These are phyloP conservation scores for Leishmania arabica DNA, from an alignment of 208 protist species.

Conservation along the genomic window DNA sequence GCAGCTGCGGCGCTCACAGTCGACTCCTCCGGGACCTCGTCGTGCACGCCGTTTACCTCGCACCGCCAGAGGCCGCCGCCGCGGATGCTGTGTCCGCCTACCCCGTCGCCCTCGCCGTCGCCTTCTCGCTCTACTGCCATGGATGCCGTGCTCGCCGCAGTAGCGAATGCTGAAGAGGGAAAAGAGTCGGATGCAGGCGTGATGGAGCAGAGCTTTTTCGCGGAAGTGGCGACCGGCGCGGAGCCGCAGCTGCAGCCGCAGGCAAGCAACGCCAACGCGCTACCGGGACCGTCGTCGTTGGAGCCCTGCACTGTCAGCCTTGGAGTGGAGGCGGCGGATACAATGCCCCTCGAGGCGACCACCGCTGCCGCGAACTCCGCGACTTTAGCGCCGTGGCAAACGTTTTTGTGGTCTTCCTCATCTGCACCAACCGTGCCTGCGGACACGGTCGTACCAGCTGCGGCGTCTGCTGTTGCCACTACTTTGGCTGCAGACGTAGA, in stretches of 20 bases:
- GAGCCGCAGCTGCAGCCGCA: background rate
- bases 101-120: conserved; percentile 17
- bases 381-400: background rate
- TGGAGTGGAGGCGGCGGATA: background rate
- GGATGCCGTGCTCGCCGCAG: background rate
- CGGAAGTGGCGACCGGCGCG: background rate
- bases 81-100: conserved; percentile 33
- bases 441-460: background rate
- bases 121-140: background rate
- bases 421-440: background rate
- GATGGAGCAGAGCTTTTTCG: background rate
- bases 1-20: background rate
- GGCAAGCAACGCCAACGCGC: background rate
- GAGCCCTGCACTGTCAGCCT: background rate
- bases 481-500: background rate
- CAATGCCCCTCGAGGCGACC: background rate
- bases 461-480: background rate
- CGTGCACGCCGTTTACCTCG: conserved; percentile 8
- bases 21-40: background rate
- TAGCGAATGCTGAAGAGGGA: background rate
- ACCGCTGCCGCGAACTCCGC: background rate
- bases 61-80: conserved; percentile 21
- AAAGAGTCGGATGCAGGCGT: background rate
- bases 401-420: background rate
- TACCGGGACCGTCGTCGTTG: background rate